phyloP scores from a whole-genome alignment of 2,329 filamentous ascomycete genomes.

The Macrophomina phaseolina region DNA sequence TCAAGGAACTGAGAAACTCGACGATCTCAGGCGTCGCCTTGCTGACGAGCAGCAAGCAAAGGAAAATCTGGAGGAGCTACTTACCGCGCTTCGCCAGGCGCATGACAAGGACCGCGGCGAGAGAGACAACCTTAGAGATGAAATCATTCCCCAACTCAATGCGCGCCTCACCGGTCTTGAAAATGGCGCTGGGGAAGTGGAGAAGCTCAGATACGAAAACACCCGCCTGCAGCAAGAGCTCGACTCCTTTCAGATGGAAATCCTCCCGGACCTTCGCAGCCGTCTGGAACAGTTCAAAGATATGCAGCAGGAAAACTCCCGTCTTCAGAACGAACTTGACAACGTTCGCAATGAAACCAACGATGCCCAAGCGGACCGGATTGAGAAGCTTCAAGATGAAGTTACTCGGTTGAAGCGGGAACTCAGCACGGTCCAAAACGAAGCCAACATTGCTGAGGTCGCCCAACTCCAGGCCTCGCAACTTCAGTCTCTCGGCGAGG shows the following conservation, averaged over 20 bases:
- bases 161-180: slow-evolving; percentile 80
- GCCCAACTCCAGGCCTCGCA: slow-evolving; percentile 77
- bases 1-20: slow-evolving; percentile 68
- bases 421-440: slow-evolving; percentile 22
- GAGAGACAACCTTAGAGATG: slow-evolving; percentile 88
- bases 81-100: slow-evolving; percentile 82
- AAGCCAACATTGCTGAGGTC: slow-evolving; percentile 58
- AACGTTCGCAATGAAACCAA: slow-evolving; percentile 24
- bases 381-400: slow-evolving; percentile 26
- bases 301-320: slow-evolving; percentile 74
- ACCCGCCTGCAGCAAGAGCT: slow-evolving; percentile 88
- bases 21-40: slow-evolving; percentile 81
- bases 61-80: slow-evolving; percentile 90
- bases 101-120: slow-evolving; percentile 84
- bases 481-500: slow-evolving; percentile 75
- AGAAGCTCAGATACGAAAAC: slow-evolving; percentile 78
- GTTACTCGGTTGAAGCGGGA: slow-evolving; percentile 18
- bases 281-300: slow-evolving; percentile 58
- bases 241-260: slow-evolving; percentile 50
- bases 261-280: slow-evolving; percentile 21
- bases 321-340: slow-evolving; percentile 58
- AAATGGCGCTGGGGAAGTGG: slow-evolving; percentile 71
- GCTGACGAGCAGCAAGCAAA: slow-evolving; percentile 86
- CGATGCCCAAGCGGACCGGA: slow-evolving; percentile 23
- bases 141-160: slow-evolving; percentile 79